Conservation (phyloP, 495 filamentous ascomycete genomes). For the Penicillium psychrofluorescens region DNA sequence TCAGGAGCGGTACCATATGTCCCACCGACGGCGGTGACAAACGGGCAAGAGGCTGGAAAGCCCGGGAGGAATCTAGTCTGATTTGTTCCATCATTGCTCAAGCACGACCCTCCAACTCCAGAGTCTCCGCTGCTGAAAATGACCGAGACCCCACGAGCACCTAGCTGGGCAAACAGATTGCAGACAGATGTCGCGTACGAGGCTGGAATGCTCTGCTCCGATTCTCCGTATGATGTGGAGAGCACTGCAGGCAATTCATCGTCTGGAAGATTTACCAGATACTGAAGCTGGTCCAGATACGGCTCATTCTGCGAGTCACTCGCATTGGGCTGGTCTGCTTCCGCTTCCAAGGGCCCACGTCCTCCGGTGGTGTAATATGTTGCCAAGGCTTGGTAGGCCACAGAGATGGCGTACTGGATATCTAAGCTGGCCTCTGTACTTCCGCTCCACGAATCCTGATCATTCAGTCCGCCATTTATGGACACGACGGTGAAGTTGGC, state of each 20-base stretch:
- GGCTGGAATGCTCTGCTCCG: constrained; percentile 43
- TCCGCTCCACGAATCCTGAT: constrained; percentile 27
- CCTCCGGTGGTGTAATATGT: constrained; percentile 64
- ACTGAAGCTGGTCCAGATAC: constrained; percentile 72
- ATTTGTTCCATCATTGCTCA: constrained; percentile 58
- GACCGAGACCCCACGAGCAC: constrained; percentile 64
- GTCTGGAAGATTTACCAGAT: constrained; percentile 54
- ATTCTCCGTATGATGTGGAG: constrained; percentile 60
- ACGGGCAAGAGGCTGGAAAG: constrained; percentile 77
- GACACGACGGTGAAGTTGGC: constrained; percentile 57
- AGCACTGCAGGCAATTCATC: constrained; percentile 64
- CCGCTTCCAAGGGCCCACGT: constrained; percentile 48
- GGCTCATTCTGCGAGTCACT: constrained; percentile 63
- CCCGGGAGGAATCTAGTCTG: constrained; percentile 54
- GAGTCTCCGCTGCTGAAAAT: constrained; percentile 70
- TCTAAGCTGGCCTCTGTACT: constrained; percentile 63
- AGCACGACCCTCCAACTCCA: constrained; percentile 52
- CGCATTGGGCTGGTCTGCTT: constrained; percentile 35
- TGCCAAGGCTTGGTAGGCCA: constrained; percentile 51
- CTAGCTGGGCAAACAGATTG: constrained; percentile 64
- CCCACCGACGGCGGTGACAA: constrained; percentile 70
- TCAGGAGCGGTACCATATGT: constrained; percentile 49
- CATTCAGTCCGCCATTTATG: constrained; percentile 53
- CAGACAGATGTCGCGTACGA: constrained; percentile 60
- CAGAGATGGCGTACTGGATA: constrained; percentile 57